Evolutionary conservation across 441 rosid genomes (phyloP).

Genomic region (Omphalea diandra): DNA sequence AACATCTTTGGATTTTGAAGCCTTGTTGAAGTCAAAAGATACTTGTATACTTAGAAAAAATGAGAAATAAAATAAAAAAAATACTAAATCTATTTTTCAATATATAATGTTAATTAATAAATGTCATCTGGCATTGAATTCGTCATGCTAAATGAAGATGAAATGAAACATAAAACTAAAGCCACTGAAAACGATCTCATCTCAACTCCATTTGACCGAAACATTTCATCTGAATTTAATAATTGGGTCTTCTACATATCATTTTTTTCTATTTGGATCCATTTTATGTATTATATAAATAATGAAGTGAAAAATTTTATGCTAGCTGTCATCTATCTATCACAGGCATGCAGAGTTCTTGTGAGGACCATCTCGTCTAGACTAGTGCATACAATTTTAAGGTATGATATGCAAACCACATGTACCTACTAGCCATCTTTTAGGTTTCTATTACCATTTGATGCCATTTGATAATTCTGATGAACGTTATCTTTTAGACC

Average conservation of each 20-base stretch:
- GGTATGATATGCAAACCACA: too few species aligned
- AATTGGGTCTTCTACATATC: background rate
- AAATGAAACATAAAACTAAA: background rate
- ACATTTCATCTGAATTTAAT: background rate
- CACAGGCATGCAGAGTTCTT: background rate
- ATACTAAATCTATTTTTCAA: too few species aligned
- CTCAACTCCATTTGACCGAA: background rate
- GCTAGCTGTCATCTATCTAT: background rate
- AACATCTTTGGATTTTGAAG: background rate
- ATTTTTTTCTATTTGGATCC: too few species aligned
- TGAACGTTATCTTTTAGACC: conserved; percentile 5
- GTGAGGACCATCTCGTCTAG: background rate
- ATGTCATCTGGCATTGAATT: too few species aligned
- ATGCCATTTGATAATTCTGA: background rate
- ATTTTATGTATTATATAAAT: too few species aligned
- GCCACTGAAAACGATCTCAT: conserved; percentile 1
- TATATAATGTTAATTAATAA: too few species aligned
- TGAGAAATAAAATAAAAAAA: too few species aligned
- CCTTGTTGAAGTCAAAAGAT: background rate
- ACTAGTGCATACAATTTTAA: too few species aligned
- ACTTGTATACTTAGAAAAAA: background rate
- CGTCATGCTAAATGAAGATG: too few species aligned
- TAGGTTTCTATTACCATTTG: too few species aligned
- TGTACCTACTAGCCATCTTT: too few species aligned
- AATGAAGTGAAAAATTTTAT: too few species aligned